A percentile compares a stretch with the other conserved stretches of the same genome.
Evolutionary conservation across 1,284 basidiomycete species (phyloP).

Genomic region (Neotropicomus parvogracilis): DNA sequence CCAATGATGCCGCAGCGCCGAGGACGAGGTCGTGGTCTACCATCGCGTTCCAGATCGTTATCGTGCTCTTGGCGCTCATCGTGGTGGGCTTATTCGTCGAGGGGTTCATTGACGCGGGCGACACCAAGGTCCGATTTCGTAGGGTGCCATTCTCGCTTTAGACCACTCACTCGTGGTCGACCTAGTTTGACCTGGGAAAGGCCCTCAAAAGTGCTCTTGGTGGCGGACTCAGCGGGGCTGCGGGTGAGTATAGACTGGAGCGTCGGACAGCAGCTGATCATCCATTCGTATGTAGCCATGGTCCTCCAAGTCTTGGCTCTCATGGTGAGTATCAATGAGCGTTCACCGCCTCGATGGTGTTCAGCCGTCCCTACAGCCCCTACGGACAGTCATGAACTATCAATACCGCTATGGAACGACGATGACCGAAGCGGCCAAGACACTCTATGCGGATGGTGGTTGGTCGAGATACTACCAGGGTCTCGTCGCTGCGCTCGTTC

Average conservation of each 20-base stretch:
- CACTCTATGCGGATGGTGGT: slow-evolving; percentile 76
- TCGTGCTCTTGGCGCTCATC: slow-evolving; percentile 36
- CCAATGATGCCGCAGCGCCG: background rate
- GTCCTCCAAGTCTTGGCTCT: slow-evolving; percentile 82
- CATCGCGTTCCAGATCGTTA: slow-evolving; percentile 31
- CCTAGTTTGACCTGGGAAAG: slow-evolving; percentile 70
- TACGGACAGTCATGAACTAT: slow-evolving; percentile 90
- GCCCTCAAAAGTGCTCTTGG: slow-evolving; percentile 79
- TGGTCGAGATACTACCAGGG: slow-evolving; percentile 81
- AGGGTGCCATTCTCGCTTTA: background rate
- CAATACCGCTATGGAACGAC: slow-evolving; percentile 82
- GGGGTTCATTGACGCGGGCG: slow-evolving; percentile 63
- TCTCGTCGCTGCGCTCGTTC: slow-evolving; percentile 73
- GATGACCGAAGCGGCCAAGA: slow-evolving; percentile 59
- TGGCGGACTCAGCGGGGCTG: slow-evolving; percentile 82
- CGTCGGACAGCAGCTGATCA: background rate
- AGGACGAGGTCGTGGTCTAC: slow-evolving; percentile 17
- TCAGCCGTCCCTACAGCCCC: slow-evolving; percentile 41
- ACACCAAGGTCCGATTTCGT: slow-evolving; percentile 52
- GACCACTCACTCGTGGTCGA: slow-evolving; percentile 3
- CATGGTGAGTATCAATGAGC: slow-evolving; percentile 51
- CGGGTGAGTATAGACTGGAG: slow-evolving; percentile 42
- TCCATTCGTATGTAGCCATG: slow-evolving; percentile 57
- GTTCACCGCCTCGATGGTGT: slow-evolving; percentile 1
- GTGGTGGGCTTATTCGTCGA: slow-evolving; percentile 57